Percentiles rank a stretch among this genome's conserved stretches.
phyloP scores from a whole-genome alignment of 1,284 basidiomycete species.

The Cystobasidium slooffiae region DNA sequence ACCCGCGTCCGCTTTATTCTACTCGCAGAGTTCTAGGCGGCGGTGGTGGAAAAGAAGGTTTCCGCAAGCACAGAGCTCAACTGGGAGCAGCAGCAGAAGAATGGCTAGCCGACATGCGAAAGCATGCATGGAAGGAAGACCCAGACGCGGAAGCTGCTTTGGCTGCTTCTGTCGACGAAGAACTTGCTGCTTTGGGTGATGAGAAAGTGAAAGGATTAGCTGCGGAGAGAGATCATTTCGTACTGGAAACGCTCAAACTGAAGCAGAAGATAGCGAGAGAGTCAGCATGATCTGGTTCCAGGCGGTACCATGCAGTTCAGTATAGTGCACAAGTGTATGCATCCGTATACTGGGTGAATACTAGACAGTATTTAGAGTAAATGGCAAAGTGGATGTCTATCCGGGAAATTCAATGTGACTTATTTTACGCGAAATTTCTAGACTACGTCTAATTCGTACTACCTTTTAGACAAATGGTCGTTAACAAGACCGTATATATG shows the following conservation, averaged over 20 bases:
- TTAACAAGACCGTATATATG: not conserved
- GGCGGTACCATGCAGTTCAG: no score
- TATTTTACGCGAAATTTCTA: no score
- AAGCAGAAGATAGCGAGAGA: constrained; percentile 15
- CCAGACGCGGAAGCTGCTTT: constrained; percentile 17
- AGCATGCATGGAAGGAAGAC: constrained; percentile 24
- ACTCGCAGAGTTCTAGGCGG: constrained; percentile 38
- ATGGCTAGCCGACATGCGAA: constrained; percentile 34
- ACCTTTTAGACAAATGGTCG: not conserved
- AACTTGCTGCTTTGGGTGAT: constrained; percentile 17
- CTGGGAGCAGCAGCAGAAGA: constrained; percentile 28
- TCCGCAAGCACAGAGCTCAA: constrained; percentile 25
- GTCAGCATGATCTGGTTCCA: not conserved
- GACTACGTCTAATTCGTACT: not conserved
- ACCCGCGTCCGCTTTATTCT: not conserved
- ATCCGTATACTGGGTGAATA: no score
- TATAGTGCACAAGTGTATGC: no score
- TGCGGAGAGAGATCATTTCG: constrained; percentile 18
- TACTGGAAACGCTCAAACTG: constrained; percentile 25
- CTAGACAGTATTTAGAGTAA: no score
- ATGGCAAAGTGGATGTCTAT: no score
- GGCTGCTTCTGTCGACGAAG: constrained; percentile 15
- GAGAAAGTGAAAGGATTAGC: constrained; percentile 19
- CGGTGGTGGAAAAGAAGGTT: constrained; percentile 39
- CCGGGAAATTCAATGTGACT: no score